These are phyloP conservation scores for Caryopteris hybrid DNA, from an alignment of 305 asterid genomes.

Conservation along the genomic window DNA sequence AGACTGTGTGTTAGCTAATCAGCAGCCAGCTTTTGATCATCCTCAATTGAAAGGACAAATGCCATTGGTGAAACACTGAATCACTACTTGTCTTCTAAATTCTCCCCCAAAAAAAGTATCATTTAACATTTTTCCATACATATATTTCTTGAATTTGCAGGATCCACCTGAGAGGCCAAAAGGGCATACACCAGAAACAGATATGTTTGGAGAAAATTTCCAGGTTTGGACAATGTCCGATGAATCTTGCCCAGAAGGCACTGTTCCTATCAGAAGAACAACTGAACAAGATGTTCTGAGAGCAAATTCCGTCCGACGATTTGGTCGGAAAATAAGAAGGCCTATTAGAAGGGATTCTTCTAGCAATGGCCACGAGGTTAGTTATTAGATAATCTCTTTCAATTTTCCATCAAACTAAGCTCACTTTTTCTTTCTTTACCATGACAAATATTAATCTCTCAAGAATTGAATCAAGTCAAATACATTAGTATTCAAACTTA, in stretches of 20 bases:
- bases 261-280: constrained; percentile 45
- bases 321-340: constrained; percentile 41
- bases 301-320: constrained; percentile 36
- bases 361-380: constrained; percentile 48
- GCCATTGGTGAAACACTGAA: constrained; percentile 45
- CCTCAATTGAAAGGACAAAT: constrained; percentile 62
- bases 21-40: constrained; percentile 91
- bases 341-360: constrained; percentile 43
- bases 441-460: too few relatives aligned
- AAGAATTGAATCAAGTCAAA: neutral
- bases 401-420: too few relatives aligned
- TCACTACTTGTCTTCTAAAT: neutral
- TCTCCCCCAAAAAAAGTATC: neutral
- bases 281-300: constrained; percentile 36
- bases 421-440: too few relatives aligned
- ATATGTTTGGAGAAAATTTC: constrained; percentile 39
- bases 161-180: constrained; percentile 86
- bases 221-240: constrained; percentile 41
- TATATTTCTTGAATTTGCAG: constrained; percentile 32
- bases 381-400: too few relatives aligned
- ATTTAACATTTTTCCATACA: neutral
- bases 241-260: constrained; percentile 43
- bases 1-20: constrained; percentile 74
- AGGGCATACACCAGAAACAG: constrained; percentile 32
- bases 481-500: neutral